Percentiles rank a stretch among this genome's conserved stretches.
Evolutionary conservation across 805 yeast species (phyloP).

Genomic region (Maudiozyma pseudohumilis): DNA sequence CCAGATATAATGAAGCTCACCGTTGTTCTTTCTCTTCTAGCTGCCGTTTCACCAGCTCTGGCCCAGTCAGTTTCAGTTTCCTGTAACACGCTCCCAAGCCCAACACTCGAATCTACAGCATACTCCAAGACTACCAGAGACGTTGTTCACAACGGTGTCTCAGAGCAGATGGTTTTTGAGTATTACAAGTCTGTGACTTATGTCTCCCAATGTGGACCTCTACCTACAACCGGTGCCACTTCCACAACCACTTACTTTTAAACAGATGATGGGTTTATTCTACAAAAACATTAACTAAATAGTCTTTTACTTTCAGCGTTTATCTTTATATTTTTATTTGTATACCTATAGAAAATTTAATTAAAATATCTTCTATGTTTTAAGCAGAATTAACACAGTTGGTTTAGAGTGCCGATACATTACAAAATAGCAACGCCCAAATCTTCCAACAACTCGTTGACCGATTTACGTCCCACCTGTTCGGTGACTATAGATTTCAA

Average conservation of each 20-base stretch:
- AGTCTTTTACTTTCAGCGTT: too few relatives aligned
- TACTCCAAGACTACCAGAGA: slow-evolving; percentile 15
- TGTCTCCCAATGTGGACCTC: slow-evolving; percentile 14
- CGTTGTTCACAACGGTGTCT: slow-evolving; percentile 10
- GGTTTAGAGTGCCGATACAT: too few relatives aligned
- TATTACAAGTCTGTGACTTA: slow-evolving; percentile 19
- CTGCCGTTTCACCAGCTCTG: neutral
- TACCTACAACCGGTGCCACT: slow-evolving; percentile 4
- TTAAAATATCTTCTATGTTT: neutral
- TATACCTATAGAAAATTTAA: too few relatives aligned
- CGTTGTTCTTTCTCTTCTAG: neutral
- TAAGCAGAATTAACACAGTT: neutral
- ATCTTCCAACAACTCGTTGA: slow-evolving; percentile 22
- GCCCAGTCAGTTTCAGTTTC: slow-evolving; percentile 6
- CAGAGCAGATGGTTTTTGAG: slow-evolving; percentile 15
- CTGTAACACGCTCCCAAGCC: slow-evolving; percentile 17
- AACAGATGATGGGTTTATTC: too few relatives aligned
- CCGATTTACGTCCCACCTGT: slow-evolving; percentile 16
- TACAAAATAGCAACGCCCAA: slow-evolving; percentile 23
- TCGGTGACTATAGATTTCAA: slow-evolving; percentile 20
- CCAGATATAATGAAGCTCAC: neutral
- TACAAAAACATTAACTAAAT: too few relatives aligned
- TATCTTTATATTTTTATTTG: neutral
- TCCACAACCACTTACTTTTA: too few relatives aligned
- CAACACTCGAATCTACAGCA: slow-evolving; percentile 19